These are phyloP conservation scores for Bremia lactucae DNA, from an alignment of 352 stramenopile genomes.

Conservation along the genomic window DNA sequence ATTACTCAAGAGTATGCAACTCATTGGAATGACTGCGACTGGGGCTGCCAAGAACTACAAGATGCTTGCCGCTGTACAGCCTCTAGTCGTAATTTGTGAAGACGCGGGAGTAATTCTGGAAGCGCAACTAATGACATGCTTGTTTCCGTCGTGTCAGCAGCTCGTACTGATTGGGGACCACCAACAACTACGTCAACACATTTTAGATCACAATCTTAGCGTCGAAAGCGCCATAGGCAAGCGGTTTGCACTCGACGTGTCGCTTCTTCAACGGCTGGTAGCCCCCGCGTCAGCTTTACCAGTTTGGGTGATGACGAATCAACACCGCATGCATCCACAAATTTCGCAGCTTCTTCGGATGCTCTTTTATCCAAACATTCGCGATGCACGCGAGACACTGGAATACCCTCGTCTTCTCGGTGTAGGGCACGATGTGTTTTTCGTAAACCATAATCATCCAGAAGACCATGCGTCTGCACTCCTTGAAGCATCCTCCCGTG, in stretches of 20 bases:
- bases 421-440: conserved; percentile 53
- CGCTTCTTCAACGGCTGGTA: conserved; percentile 76
- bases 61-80: conserved; percentile 40
- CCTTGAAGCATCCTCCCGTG: conserved; percentile 18
- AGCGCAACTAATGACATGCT: conserved; percentile 43
- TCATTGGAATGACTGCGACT: conserved; percentile 81
- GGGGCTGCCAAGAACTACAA: conserved; percentile 59
- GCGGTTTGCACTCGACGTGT: conserved; percentile 65
- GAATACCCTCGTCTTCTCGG: conserved; percentile 40
- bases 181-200: conserved; percentile 69
- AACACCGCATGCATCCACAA: conserved; percentile 70
- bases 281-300: conserved; percentile 5
- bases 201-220: conserved; percentile 60
- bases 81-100: conserved; percentile 73
- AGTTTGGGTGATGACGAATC: conserved; percentile 48
- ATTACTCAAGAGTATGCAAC: conserved; percentile 22
- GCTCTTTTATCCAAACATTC: conserved; percentile 53
- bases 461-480: conserved; percentile 22
- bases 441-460: conserved; percentile 50
- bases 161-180: conserved; percentile 86
- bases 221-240: conserved; percentile 35
- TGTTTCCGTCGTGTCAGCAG: conserved; percentile 59
- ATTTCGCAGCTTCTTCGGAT: conserved; percentile 68
- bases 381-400: conserved; percentile 42
- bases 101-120: conserved; percentile 84